Evolutionary conservation across 192 early-diverging fungal genomes (phyloP).

Genomic region (Thamnidium elegans): DNA sequence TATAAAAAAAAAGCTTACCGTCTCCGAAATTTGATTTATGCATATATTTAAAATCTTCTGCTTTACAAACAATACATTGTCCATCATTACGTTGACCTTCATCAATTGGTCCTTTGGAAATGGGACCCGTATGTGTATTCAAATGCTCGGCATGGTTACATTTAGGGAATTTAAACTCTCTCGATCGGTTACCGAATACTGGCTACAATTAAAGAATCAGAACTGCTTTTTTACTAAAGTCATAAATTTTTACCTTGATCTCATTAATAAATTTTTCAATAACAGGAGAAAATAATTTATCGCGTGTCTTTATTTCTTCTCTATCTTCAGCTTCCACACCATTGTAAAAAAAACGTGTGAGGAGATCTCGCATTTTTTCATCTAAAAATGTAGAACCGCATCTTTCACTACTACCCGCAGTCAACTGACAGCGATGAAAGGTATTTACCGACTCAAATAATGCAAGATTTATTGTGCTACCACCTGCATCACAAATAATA

Average conservation of each 20-base stretch:
- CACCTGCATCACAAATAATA: conserved; percentile 16
- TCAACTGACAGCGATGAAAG: background rate
- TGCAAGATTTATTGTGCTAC: conserved; percentile 10
- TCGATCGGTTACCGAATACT: too few relatives aligned
- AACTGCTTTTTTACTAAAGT: too few relatives aligned
- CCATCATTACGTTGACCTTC: background rate
- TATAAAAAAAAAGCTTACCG: too few relatives aligned
- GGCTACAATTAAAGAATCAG: too few relatives aligned
- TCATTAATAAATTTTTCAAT: background rate
- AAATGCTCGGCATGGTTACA: background rate
- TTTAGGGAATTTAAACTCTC: too few relatives aligned
- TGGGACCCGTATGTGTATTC: background rate
- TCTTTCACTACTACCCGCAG: background rate
- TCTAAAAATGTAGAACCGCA: background rate
- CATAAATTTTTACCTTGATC: background rate
- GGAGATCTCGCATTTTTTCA: background rate
- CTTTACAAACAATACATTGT: background rate
- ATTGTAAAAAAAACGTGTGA: background rate
- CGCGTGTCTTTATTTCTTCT: background rate
- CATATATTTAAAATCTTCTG: too few relatives aligned
- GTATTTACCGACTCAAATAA: background rate
- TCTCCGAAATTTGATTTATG: too few relatives aligned
- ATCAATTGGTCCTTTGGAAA: background rate
- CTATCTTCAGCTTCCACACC: too few relatives aligned
- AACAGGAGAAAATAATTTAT: background rate